Conservation (phyloP, 331 rosid species). For the Dryas integrifolia region DNA sequence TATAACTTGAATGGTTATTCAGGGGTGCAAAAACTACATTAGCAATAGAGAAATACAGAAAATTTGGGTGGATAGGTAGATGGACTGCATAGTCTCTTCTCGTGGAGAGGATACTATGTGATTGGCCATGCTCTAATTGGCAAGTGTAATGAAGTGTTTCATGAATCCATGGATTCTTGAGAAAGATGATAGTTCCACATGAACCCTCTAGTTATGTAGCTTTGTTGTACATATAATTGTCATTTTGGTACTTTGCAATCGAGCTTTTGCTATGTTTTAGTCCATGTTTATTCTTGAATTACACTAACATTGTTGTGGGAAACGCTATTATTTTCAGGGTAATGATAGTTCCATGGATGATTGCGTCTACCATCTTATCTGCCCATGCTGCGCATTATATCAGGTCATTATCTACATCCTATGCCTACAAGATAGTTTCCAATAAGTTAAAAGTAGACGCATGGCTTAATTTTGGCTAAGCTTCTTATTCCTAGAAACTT, state of each 20-base stretch:
- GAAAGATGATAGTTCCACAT: background rate
- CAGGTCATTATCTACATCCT: slow-evolving; percentile 55
- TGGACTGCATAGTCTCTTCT: background rate
- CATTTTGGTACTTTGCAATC: background rate
- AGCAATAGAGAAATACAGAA: background rate
- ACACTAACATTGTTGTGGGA: background rate
- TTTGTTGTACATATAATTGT: background rate
- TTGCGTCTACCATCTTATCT: slow-evolving; percentile 74
- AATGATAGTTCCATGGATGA: slow-evolving; percentile 77
- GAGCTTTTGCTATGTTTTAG: background rate
- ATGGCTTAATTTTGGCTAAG: background rate
- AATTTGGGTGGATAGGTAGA: background rate
- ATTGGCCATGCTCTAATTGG: background rate
- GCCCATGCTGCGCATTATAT: slow-evolving; percentile 89
- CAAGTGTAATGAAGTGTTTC: background rate
- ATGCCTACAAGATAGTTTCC: slow-evolving; percentile 7
- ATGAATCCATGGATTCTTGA: background rate
- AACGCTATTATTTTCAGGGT: slow-evolving; percentile 48
- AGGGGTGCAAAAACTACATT: background rate
- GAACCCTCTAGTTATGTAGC: background rate
- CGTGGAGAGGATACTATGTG: background rate
- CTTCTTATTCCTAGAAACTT: slow-evolving; percentile 15
- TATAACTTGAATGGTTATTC: background rate
- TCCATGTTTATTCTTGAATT: background rate
- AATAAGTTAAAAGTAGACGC: background rate